Evolutionary conservation across 345 rosid species (phyloP), one percentile per base, ranked within the genome.

Genomic region (Schrenkiella parvula): DNA sequence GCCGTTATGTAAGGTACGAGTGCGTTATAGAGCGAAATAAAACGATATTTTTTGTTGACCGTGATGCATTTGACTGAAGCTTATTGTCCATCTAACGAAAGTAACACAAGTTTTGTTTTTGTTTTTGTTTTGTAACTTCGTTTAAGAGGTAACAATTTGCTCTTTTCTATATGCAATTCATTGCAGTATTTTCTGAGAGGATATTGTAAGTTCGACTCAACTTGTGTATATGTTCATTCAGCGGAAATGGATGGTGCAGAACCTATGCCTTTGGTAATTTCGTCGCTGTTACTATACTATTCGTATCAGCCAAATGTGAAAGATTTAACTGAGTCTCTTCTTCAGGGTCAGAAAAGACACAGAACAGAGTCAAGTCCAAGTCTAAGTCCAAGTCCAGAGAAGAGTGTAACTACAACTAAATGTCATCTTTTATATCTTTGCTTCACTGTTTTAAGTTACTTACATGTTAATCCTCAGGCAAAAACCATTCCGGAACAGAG

Each of bases 1-100:
- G 59, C 59, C 34, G 29, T 28, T n/a, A 29, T 58, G 64, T 21
- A 35, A 34, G 64, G 64, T 59, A 55, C 60, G 39, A 55, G n/a
- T 55, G 48, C 48, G 31, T 31, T 29, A 14, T 29, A 25, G 17
- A 25, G 32, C 25, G 32, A 25, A 25, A 28, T 53, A 28, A 6
- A 52, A 52, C 17, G 8, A 25, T 51, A 13, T 14, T 6, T 14
- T 6, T 14, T 25, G 5, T 31, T 52, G 34, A 25, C 15, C 15
- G 43, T 39, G 22, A 44, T 44, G 23, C 25, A 46, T 46, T 46
- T 10, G 52, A 46, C 23, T 46, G 9, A 19, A 19, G 42, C 42
- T 17, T 31, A 55, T 55, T 34, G 23, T 17, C n/a, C 41, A 31
- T 55, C n/a, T 6, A 18, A 9, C 13, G 8, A 18, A 46, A 8